These are phyloP conservation scores for Coccomyxa sp. DNA, from an alignment of 139 green algal species.

Conservation along the genomic window DNA sequence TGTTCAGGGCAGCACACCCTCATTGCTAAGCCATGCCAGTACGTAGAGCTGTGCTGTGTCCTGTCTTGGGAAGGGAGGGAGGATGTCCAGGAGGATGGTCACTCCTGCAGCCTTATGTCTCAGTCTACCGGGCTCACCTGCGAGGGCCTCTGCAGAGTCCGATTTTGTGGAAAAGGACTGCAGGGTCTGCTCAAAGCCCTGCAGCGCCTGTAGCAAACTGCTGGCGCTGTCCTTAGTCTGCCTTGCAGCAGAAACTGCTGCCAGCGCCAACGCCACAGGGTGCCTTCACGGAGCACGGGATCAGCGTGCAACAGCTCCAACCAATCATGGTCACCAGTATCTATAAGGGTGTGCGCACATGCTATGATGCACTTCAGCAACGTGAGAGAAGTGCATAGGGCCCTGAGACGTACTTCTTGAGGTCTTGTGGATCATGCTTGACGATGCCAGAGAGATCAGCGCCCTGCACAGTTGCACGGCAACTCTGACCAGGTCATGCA, in stretches of 20 bases:
- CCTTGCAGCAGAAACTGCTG: neutral
- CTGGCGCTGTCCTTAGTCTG: neutral
- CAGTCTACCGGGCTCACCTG: neutral
- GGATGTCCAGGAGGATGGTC: neutral
- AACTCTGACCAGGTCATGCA: no score
- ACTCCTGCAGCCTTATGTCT: neutral
- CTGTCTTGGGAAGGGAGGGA: no score
- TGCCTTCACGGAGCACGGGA: slow-evolving; percentile 25
- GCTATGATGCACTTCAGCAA: no score
- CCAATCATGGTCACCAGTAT: no score
- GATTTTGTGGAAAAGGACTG: neutral
- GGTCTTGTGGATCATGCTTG: slow-evolving; percentile 27
- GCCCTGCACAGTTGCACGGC: no score
- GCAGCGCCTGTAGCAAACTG: neutral
- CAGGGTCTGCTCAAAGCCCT: no score
- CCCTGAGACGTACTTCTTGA: no score
- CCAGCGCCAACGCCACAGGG: slow-evolving; percentile 28
- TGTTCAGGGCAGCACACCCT: no score
- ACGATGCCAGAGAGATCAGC: slow-evolving; percentile 70
- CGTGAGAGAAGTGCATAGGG: no score
- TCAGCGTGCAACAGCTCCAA: neutral
- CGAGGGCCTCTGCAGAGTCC: neutral
- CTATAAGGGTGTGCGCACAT: no score
- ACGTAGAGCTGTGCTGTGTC: no score
- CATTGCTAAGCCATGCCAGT: no score